These are phyloP conservation scores for Cryptosporidium xiaoi DNA, from an alignment of 169 alveolate species.

Conservation along the genomic window DNA sequence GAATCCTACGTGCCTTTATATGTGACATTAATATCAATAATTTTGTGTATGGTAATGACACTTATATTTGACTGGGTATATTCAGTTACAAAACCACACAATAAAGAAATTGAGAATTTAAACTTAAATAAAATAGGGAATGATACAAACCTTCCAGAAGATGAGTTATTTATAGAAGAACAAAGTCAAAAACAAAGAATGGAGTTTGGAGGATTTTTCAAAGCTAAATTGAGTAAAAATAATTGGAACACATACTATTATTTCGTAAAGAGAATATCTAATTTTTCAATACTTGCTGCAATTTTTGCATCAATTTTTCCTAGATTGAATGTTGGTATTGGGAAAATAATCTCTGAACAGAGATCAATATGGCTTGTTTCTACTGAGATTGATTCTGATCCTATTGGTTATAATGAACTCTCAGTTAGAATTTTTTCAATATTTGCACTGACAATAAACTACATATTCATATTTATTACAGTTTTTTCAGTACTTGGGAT, in stretches of 20 bases:
- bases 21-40: slow-evolving; percentile 8
- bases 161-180: slow-evolving; percentile 39
- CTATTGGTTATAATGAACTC: slow-evolving; percentile 28
- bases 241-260: slow-evolving; percentile 41
- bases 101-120: slow-evolving; percentile 5
- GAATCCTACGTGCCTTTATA: slow-evolving; percentile 9
- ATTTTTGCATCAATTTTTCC: slow-evolving; percentile 39
- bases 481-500: slow-evolving; percentile 47
- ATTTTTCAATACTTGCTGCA: slow-evolving; percentile 24
- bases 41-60: slow-evolving; percentile 26
- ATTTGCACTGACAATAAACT: slow-evolving; percentile 34
- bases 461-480: slow-evolving; percentile 8
- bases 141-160: slow-evolving; percentile 4
- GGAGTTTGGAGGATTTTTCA: slow-evolving; percentile 36
- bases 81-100: slow-evolving; percentile 23
- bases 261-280: slow-evolving; percentile 46
- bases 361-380: slow-evolving; percentile 16
- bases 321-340: slow-evolving; percentile 61
- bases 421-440: background rate
- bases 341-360: background rate
- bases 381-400: background rate
- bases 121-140: background rate
- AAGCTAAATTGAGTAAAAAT: slow-evolving; percentile 14
- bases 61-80: slow-evolving; percentile 15
- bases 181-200: slow-evolving; percentile 63